Evolutionary conservation across 805 yeast genomes (phyloP), one percentile per base, ranked within the genome.

Genomic region (Schwanniomyces yamadae): DNA sequence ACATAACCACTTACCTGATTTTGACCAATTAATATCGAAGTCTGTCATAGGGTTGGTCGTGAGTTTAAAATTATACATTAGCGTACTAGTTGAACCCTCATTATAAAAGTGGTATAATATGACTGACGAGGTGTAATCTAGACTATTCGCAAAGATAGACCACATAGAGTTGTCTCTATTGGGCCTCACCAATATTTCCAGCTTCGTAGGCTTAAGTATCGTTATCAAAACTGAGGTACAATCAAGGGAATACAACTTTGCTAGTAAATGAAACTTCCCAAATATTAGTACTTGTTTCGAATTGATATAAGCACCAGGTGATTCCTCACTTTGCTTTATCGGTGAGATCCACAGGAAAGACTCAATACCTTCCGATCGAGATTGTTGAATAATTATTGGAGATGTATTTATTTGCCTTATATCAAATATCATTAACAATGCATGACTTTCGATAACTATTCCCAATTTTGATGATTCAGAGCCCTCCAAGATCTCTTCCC

Each of bases 261-360:
- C 51, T 21, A 55, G 54, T 8, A 67, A 46, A 15, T 46, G 33
- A 16, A 45, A 36, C 19, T 49, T 48, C 8, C 67, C 51, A 39
- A 54, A 65, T 4, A 66, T 44, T 3, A 57, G 53, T 15, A 68
- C 27, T 39, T 67, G 71, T 23, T 54, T 56, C 22, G 58, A 46
- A 40, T 66, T 63, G 11, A 32, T 18, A 43, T 66, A 64, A 11
- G 62, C 63, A 1, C 68, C 66, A n/a, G 38, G 30, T 10, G 37
- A 48, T 17, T 23, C 41, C 2, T 26, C 37, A 1, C n/a, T 17
- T 2, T 31, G 17, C n/a, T n/a, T n/a, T 11, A 24, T 34, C 0
- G 66, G 60, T 0, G 58, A 59, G 8, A 68, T 52, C 73, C 73
- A 68, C 33, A 50, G 52, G 28, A 66, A 45, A 8, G 44, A 41